A percentile compares a stretch with the other conserved stretches of the same genome.
These are phyloP conservation scores for Leccinellum luteum DNA, from an alignment of 768 basidiomycete genomes.

Conservation along the genomic window DNA sequence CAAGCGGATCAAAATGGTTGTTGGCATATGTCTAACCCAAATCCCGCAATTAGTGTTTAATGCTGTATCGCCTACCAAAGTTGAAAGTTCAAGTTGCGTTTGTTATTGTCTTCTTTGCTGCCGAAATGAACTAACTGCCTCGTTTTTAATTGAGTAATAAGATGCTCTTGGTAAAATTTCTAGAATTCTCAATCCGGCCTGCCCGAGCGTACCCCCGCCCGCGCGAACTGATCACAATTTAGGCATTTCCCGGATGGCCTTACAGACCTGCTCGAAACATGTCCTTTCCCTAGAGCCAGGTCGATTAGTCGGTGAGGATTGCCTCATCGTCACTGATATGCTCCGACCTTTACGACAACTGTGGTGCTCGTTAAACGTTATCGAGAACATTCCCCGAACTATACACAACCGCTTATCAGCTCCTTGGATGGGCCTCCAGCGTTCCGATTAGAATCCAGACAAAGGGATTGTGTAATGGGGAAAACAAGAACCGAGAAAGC, in stretches of 20 bases:
- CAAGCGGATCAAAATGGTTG: not conserved
- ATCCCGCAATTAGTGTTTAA: not conserved
- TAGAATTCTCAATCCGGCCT: not conserved
- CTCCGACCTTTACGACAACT: not conserved
- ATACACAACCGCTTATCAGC: not conserved
- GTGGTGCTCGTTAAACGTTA: not conserved
- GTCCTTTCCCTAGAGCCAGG: not conserved
- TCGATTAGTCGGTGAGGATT: not conserved
- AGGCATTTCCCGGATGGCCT: not conserved
- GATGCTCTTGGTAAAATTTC: not conserved
- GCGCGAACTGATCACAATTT: not conserved
- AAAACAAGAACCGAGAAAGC: conserved; percentile 3
- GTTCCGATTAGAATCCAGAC: not conserved
- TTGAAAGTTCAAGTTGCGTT: not conserved
- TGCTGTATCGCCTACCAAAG: not conserved
- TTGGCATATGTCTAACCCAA: not conserved
- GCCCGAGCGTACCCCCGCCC: not conserved
- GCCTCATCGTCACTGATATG: not conserved
- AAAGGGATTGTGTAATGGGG: conserved; percentile 10
- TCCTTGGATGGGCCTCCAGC: not conserved
- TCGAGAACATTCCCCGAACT: not conserved
- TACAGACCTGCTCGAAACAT: not conserved
- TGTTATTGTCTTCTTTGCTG: conserved; percentile 2
- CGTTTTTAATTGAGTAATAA: conserved; percentile 16
- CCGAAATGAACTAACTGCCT: conserved; percentile 23